These are phyloP conservation scores for Pulveroboletus sp. DNA, from an alignment of 768 basidiomycete species.

Conservation along the genomic window DNA sequence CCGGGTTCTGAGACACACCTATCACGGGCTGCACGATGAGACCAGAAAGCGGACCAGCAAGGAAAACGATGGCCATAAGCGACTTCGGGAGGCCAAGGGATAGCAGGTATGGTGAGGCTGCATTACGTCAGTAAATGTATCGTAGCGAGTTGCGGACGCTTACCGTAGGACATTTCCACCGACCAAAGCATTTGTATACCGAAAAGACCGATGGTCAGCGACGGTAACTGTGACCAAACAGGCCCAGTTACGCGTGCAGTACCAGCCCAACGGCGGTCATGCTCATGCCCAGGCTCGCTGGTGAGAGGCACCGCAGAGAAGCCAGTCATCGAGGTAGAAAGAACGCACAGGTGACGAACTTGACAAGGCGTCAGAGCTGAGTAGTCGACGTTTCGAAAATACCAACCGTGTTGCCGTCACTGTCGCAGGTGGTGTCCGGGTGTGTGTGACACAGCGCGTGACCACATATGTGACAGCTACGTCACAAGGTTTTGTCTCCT, in stretches of 20 bases:
- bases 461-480: background rate
- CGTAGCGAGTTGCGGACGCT: background rate
- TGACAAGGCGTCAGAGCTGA: no score
- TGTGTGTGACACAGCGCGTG: background rate
- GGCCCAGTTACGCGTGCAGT: conserved; percentile 63
- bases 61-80: conserved; percentile 83
- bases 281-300: conserved; percentile 37
- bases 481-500: background rate
- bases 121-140: background rate
- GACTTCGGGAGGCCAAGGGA: conserved; percentile 86
- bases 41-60: conserved; percentile 88
- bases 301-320: conserved; percentile 44
- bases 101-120: conserved; percentile 83
- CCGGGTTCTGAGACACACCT: conserved; percentile 37
- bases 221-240: conserved; percentile 58
- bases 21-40: conserved; percentile 89
- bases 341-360: background rate
- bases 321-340: conserved; percentile 41
- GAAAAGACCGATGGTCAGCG: conserved; percentile 71
- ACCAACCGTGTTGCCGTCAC: background rate
- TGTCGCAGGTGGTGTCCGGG: background rate
- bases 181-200: conserved; percentile 92
- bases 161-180: conserved; percentile 89
- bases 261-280: conserved; percentile 43
- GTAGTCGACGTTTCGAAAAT: no score